Conservation (phyloP, 805 yeast genomes). For the Wickerhamomyces strasburgensis region DNA sequence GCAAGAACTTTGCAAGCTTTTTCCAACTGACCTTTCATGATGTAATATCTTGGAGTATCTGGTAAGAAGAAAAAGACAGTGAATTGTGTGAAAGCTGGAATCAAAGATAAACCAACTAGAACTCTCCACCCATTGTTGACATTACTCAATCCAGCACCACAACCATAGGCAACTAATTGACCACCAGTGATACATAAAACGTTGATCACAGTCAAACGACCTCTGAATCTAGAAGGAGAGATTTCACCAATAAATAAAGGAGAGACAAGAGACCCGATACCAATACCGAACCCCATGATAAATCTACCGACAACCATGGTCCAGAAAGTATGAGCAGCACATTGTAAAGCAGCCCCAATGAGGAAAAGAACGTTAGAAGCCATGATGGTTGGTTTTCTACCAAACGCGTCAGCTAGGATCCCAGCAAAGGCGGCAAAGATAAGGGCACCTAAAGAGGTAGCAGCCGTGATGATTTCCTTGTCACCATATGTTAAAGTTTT, state of each 20-base stretch:
- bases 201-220: constrained; percentile 83
- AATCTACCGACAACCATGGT: constrained; percentile 90
- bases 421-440: constrained; percentile 80
- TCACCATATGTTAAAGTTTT: constrained; percentile 64
- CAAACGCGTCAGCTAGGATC: constrained; percentile 70
- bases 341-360: constrained; percentile 80
- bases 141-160: constrained; percentile 78
- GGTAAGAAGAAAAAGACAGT: constrained; percentile 79
- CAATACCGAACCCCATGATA: constrained; percentile 94
- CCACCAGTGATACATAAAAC: constrained; percentile 92
- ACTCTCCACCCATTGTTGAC: constrained; percentile 89
- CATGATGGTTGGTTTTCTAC: constrained; percentile 81
- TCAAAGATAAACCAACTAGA: constrained; percentile 82
- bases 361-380: constrained; percentile 78
- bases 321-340: constrained; percentile 79
- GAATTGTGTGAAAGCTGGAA: constrained; percentile 80
- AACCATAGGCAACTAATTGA: constrained; percentile 88
- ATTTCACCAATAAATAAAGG: constrained; percentile 89
- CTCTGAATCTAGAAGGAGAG: constrained; percentile 89
- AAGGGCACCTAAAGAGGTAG: constrained; percentile 91
- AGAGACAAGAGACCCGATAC: constrained; percentile 90
- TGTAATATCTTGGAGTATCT: constrained; percentile 89
- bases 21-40: constrained; percentile 61
- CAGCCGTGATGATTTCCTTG: constrained; percentile 87
- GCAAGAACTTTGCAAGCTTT: constrained; percentile 63